Base-by-base conservation (phyloP, 345 rosid species). In the Zanthoxylum bungeanum region DNA sequence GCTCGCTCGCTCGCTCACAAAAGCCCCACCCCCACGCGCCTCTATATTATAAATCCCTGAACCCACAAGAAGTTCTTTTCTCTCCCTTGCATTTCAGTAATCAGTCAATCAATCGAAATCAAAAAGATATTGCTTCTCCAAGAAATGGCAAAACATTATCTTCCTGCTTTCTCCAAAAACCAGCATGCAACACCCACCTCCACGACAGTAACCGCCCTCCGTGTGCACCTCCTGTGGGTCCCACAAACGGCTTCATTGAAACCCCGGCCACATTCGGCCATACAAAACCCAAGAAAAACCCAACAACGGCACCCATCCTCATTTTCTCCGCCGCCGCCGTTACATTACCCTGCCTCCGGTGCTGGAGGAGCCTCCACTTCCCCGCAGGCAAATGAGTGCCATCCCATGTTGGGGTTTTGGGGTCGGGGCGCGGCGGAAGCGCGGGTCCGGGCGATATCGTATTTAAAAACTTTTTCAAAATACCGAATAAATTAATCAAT, bases 301-400 rank as follows among this genome's bases (percentile, higher is more conserved):
- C 33, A 39, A 64, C 69, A 44, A 51, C 34, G 24, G 44, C 60
- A 25, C 21, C 36, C 16, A 31, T 11, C 50, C 50, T 4, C n/a
- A 9, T 25, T 40, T 31, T 58, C 62, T 58, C 39, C 62, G 62
- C 21, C 62, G 62, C 62, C 16, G 39, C 40, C 40, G 10, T 12
- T 17, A 19, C 17, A 19, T 30, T 24, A 39, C 40, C 5, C n/a
- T 33, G 3, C 9, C 22, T 0, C 62, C 31, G 12, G 40, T 59
- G 25, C 6, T 75, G 4, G 49, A 37, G 11, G 58, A 56, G n/a
- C 14, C 28, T 6, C 76, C 70, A 0, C 78, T 40, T 7, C 37
- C 82, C 81, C 78, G 3, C 46, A 47, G 12, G 76, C 63, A 27
- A 73, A 21, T 30, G 21, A 68, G 16, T 0, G 88, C n/a, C n/a